These are phyloP conservation scores for Kwoniella europaea DNA, from an alignment of 768 basidiomycete species.

Conservation along the genomic window DNA sequence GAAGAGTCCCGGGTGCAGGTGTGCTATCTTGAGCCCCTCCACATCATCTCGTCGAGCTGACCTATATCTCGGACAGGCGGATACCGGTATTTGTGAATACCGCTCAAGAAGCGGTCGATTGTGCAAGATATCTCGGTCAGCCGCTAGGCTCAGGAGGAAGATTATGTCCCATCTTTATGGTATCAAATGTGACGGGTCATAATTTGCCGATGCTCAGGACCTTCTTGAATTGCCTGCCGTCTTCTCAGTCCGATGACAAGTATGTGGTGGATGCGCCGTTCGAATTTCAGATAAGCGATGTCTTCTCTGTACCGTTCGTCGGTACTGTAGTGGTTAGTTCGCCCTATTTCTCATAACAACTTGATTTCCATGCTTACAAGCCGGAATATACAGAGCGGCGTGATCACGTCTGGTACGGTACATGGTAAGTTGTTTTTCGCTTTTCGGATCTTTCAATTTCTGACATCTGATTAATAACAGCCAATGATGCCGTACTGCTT, in stretches of 20 bases:
- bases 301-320: slow-evolving; percentile 60
- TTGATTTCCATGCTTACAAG: background rate
- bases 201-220: slow-evolving; percentile 83
- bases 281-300: slow-evolving; percentile 59
- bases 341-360: background rate
- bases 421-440: slow-evolving; percentile 29
- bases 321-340: slow-evolving; percentile 47
- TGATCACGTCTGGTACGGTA: slow-evolving; percentile 54
- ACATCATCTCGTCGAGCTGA: background rate
- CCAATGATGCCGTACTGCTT: slow-evolving; percentile 79
- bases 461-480: slow-evolving; percentile 19
- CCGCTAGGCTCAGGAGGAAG: slow-evolving; percentile 53
- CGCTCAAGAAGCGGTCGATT: slow-evolving; percentile 73
- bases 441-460: too few species aligned
- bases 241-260: slow-evolving; percentile 81
- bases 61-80: slow-evolving; percentile 36
- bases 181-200: slow-evolving; percentile 94
- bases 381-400: slow-evolving; percentile 39
- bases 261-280: slow-evolving; percentile 69
- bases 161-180: slow-evolving; percentile 85
- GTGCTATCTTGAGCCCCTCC: slow-evolving; percentile 35
- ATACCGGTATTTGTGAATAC: slow-evolving; percentile 68
- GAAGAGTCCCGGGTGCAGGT: slow-evolving; percentile 90
- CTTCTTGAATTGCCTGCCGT: slow-evolving; percentile 87
- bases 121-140: slow-evolving; percentile 49